phyloP scores from a whole-genome alignment of 257 asterid species.

The Capsicum pubescens region DNA sequence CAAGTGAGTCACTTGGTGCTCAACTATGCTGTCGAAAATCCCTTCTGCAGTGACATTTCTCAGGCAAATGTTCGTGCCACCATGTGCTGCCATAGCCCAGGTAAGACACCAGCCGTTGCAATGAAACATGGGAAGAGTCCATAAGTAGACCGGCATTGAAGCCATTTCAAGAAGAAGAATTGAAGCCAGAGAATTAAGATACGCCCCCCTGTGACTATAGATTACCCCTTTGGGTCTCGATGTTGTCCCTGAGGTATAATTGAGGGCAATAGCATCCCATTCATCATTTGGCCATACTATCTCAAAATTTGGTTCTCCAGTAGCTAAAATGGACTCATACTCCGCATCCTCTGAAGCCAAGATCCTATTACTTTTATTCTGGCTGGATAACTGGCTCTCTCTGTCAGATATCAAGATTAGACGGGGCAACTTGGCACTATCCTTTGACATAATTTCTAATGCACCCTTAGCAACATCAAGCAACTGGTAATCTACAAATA shows the following conservation, averaged over 20 bases:
- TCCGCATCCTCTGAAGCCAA: background rate
- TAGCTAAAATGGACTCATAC: background rate
- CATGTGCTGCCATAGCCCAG: conserved; percentile 17
- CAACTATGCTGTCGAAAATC: background rate
- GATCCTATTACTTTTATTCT: background rate
- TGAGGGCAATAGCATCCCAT: background rate
- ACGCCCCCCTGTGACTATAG: conserved; percentile 19
- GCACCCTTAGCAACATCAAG: conserved; percentile 1
- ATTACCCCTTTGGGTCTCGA: conserved; percentile 16
- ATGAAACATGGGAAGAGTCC: conserved; percentile 21
- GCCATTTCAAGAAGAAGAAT: background rate
- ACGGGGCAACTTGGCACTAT: background rate
- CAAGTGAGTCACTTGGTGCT: background rate
- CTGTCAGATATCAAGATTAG: background rate
- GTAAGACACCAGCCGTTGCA: conserved; percentile 19
- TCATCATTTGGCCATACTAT: conserved; percentile 8
- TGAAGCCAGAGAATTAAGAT: conserved; percentile 18
- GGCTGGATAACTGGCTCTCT: background rate
- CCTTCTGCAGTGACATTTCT: background rate
- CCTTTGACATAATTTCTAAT: conserved; percentile 8
- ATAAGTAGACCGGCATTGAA: background rate
- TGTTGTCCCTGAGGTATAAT: conserved; percentile 18
- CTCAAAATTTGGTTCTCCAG: background rate
- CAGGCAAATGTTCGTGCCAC: conserved; percentile 17
- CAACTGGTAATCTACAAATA: conserved; percentile 23